Evolutionary conservation across 202 grass and related monocot species (phyloP).

Genomic region (Alloteropsis angusta): DNA sequence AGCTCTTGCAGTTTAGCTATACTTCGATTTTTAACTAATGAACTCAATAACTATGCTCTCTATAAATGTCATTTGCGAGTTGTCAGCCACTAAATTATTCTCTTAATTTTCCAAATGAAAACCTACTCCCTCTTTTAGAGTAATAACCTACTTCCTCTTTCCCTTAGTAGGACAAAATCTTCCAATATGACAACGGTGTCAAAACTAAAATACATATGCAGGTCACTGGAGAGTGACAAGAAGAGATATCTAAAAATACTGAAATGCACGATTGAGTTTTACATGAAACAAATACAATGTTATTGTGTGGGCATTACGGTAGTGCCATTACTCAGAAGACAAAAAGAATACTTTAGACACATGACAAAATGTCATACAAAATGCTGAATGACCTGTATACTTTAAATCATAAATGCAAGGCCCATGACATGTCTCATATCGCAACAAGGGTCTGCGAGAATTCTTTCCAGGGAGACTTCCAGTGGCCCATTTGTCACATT

Average conservation of each 20-base stretch:
- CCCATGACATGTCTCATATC: background rate
- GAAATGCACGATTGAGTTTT: background rate
- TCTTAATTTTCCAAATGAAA: background rate
- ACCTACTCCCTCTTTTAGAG: too few species aligned
- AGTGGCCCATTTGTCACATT: background rate
- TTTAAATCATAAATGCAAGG: background rate
- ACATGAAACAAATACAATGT: background rate
- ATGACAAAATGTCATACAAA: background rate
- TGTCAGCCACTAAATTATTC: background rate
- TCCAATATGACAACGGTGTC: background rate
- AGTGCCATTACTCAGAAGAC: background rate
- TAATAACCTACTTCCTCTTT: background rate
- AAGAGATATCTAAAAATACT: background rate
- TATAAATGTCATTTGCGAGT: background rate
- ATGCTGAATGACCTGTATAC: background rate
- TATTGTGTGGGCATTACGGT: background rate
- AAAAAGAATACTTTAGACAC: background rate
- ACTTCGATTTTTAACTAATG: background rate
- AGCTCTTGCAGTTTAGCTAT: background rate
- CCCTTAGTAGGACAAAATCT: background rate
- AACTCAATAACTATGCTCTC: background rate
- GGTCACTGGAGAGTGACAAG: background rate
- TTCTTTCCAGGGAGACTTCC: background rate
- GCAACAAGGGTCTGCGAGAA: background rate
- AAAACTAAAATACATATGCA: background rate